Conservation (phyloP, 164 flowering plant genomes). For the Piper betle region DNA sequence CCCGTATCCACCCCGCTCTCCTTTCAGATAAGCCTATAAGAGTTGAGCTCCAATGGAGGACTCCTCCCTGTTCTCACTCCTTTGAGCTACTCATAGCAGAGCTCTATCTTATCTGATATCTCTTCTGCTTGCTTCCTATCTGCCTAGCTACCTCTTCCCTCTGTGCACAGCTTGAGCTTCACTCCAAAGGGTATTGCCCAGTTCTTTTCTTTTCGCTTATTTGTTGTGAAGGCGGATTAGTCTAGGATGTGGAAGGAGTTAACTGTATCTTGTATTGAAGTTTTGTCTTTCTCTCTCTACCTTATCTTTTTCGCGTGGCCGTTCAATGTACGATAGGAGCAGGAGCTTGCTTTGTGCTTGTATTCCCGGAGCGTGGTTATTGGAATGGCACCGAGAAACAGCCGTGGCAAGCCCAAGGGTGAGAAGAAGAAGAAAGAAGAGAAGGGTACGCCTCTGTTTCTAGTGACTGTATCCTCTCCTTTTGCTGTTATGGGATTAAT, state of each 20-base stretch:
- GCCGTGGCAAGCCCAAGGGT: slow-evolving; percentile 72
- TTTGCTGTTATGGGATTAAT: too few species aligned
- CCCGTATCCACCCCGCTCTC: slow-evolving; percentile 12
- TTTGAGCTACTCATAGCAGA: background rate
- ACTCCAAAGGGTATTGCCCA: background rate
- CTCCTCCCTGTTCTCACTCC: slow-evolving; percentile 12
- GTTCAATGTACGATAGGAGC: slow-evolving; percentile 1
- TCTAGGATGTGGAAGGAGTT: background rate
- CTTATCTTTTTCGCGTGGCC: slow-evolving; percentile 3
- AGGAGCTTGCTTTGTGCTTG: too few species aligned
- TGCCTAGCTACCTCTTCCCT: too few species aligned
- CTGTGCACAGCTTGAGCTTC: background rate
- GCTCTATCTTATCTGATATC: too few species aligned
- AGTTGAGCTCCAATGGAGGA: slow-evolving; percentile 11
- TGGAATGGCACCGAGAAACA: slow-evolving; percentile 76
- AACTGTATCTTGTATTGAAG: background rate
- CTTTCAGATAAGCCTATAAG: slow-evolving; percentile 11
- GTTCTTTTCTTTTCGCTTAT: background rate
- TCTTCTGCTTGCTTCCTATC: background rate
- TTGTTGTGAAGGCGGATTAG: background rate
- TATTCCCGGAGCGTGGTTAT: background rate
- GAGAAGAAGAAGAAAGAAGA: slow-evolving; percentile 98
- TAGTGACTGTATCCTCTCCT: too few species aligned
- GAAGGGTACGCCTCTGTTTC: slow-evolving; percentile 38
- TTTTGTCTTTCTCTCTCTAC: background rate